These are phyloP conservation scores for Adenanthera pavonina DNA, from an alignment of 306 rosid species.

Conservation along the genomic window DNA sequence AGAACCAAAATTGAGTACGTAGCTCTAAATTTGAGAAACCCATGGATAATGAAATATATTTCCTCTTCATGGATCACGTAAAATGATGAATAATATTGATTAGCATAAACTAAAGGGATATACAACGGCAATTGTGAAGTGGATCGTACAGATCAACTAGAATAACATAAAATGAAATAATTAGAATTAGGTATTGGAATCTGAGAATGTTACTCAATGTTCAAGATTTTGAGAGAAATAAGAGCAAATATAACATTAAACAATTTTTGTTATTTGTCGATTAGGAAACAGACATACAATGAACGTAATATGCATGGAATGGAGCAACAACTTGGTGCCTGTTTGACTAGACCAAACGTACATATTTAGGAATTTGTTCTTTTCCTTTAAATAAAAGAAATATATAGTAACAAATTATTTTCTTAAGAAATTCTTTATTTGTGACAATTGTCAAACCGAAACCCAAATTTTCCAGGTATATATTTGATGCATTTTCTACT, in stretches of 20 bases:
- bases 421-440: too few species aligned
- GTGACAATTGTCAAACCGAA: neutral
- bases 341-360: neutral
- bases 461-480: too few species aligned
- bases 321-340: slow-evolving; percentile 4
- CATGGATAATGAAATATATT: neutral
- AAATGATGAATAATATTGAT: neutral
- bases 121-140: neutral
- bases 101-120: neutral
- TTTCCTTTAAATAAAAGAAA: too few species aligned
- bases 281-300: neutral
- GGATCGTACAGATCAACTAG: too few species aligned
- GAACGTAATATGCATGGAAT: slow-evolving; percentile 4
- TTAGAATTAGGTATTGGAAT: neutral
- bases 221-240: slow-evolving; percentile 1
- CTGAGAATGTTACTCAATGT: neutral
- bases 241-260: neutral
- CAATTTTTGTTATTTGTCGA: neutral
- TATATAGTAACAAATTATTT: too few species aligned
- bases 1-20: too few species aligned
- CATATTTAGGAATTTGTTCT: neutral
- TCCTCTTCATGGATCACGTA: neutral
- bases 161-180: neutral
- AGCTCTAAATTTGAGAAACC: too few species aligned
- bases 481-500: too few species aligned